These are phyloP conservation scores for Angomonas desouzai DNA, from an alignment of 208 protist genomes.

Conservation along the genomic window DNA sequence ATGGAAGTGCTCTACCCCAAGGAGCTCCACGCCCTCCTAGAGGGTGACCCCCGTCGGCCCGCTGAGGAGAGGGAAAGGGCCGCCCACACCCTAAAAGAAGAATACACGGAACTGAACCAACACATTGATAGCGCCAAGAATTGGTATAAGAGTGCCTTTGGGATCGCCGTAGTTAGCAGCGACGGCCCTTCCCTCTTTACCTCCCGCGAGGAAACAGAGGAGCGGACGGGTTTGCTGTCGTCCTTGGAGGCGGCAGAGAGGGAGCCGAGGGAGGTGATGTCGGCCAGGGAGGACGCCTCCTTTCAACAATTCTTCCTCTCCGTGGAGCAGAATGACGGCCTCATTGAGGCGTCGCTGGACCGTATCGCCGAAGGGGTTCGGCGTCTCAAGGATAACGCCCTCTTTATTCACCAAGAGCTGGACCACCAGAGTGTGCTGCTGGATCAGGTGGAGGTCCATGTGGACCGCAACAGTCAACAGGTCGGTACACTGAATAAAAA, in stretches of 20 bases:
- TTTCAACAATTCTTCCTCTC: slow-evolving; percentile 58
- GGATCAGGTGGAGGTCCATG: slow-evolving; percentile 36
- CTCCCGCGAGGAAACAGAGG: neutral
- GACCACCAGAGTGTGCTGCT: slow-evolving; percentile 45
- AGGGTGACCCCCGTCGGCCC: too few species aligned
- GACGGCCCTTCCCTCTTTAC: neutral
- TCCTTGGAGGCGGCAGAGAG: neutral
- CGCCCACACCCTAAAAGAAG: slow-evolving; percentile 3
- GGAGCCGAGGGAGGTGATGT: slow-evolving; percentile 10
- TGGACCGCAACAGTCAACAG: slow-evolving; percentile 32
- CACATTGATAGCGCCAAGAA: slow-evolving; percentile 27
- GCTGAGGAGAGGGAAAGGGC: neutral
- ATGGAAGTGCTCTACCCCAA: slow-evolving; percentile 16
- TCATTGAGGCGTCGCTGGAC: slow-evolving; percentile 64
- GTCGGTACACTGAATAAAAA: slow-evolving; percentile 51
- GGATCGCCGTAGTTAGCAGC: neutral
- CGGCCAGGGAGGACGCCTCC: slow-evolving; percentile 53
- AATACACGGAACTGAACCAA: slow-evolving; percentile 17
- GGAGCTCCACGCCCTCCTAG: too few species aligned
- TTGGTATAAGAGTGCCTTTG: slow-evolving; percentile 18
- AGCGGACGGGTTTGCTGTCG: neutral
- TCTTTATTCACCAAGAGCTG: slow-evolving; percentile 56
- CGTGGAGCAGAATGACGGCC: slow-evolving; percentile 43
- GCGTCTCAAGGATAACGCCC: slow-evolving; percentile 59
- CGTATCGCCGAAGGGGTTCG: slow-evolving; percentile 51